Conservation (phyloP, 1,284 basidiomycete genomes). For the Chalciporus piperatoides region DNA sequence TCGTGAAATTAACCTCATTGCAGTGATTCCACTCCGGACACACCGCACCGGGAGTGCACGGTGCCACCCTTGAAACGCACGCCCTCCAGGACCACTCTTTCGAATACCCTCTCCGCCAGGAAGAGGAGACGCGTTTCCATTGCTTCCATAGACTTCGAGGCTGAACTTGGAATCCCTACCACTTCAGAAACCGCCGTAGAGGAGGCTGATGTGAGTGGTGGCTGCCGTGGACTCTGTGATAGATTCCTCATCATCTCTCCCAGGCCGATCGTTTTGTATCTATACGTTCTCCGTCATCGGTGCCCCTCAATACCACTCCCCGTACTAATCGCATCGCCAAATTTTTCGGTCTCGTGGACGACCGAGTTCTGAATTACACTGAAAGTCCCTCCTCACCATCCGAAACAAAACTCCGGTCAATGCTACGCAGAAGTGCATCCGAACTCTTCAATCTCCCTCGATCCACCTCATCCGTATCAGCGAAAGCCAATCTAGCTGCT, state of each 20-base stretch:
- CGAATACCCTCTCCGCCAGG: conserved; percentile 29
- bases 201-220: conserved; percentile 29
- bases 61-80: conserved; percentile 31
- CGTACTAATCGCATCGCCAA: conserved; percentile 48
- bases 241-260: conserved; percentile 3
- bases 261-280: conserved; percentile 49
- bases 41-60: conserved; percentile 29
- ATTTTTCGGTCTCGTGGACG: conserved; percentile 44
- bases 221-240: conserved; percentile 1
- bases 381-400: conserved; percentile 30
- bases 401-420: conserved; percentile 33
- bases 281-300: conserved; percentile 34
- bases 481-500: conserved; percentile 40
- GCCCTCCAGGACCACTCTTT: conserved; percentile 31
- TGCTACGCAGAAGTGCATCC: conserved; percentile 37
- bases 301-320: conserved; percentile 45
- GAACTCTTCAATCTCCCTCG: conserved; percentile 38
- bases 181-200: conserved; percentile 24
- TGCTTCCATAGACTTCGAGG: conserved; percentile 29
- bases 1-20: conserved; percentile 19
- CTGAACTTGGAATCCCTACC: conserved; percentile 20
- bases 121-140: conserved; percentile 33
- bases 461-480: conserved; percentile 36
- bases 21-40: conserved; percentile 27
- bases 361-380: conserved; percentile 41